Base-by-base conservation (phyloP, 169 alveolate species). In the Plasmodium gallinaceum region DNA sequence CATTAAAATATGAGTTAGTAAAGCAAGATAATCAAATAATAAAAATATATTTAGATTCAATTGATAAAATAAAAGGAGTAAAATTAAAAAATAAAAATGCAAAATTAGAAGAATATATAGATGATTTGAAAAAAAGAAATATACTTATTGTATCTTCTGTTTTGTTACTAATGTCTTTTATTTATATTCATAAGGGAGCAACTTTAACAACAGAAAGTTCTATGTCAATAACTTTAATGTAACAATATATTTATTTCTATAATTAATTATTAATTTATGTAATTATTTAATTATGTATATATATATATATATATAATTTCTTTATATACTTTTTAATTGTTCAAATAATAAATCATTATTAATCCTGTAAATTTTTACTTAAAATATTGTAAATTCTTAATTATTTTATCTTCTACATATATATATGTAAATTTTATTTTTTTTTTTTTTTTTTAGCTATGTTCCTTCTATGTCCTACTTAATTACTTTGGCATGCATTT, bases 101-200 rank as follows among this genome's bases (percentile, higher is more conserved):
- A 42, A 86, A 86, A 43, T 52, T 86, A 52, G 51, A 61, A 57
- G 87, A 86, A 60, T 86, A 86, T 60, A 86, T 86, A 70, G 92
- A 86, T 54, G 92, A 86, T 22, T 32, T 86, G 39, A 61, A 86
- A 32, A 45, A 66, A 86, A 86, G 92, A 64, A 86, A 86, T 42
- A 51, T 86, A 26, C 75, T 86, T 65, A 86, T 86, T 7, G 20
- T 86, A 12, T 46, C 88, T 18, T 86, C 92, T n/a, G 48, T 57
- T 14, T 57, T 86, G 12, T 64, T 86, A 43, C 32, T 86, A 42
- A 86, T 86, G 92, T 86, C 92, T 48, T 86, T 86, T 74, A 86
- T 86, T 43, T 86, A 86, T 20, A 86, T 86, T 62, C 92, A 86
- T 57, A 86, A 86, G 32, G 92, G 92, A 10, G 92, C 92, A 8